phyloP scores from a whole-genome alignment of 345 rosid species.

The Hevea brasiliensis region DNA sequence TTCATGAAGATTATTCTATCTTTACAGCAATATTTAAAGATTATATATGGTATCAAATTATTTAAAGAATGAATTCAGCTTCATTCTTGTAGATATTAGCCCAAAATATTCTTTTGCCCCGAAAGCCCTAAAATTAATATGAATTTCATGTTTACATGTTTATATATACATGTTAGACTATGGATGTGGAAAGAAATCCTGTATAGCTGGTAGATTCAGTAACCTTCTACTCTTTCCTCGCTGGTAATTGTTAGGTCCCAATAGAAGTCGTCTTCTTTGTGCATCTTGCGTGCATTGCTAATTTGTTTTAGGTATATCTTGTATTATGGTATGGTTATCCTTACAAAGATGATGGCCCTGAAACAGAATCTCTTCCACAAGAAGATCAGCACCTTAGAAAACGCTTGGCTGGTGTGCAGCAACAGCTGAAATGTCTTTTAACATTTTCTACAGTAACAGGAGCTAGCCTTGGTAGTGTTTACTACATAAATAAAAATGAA shows the following conservation, averaged over 20 bases:
- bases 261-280: no score
- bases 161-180: not conserved
- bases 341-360: no score
- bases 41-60: no score
- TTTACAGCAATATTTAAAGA: no score
- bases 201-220: not conserved
- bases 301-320: no score
- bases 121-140: no score
- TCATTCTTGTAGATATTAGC: conserved; percentile 35
- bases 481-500: conserved; percentile 39
- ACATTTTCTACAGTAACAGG: conserved; percentile 35
- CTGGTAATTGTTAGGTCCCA: no score
- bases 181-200: not conserved
- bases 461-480: conserved; percentile 51
- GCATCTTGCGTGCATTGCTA: no score
- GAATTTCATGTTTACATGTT: no score
- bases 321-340: no score
- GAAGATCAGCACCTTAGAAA: conserved; percentile 48
- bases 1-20: no score
- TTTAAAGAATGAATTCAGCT: no score
- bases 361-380: conserved; percentile 70
- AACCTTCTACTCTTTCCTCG: not conserved
- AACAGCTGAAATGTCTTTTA: conserved; percentile 31
- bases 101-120: conserved; percentile 42
- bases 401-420: conserved; percentile 22